Evolutionary conservation across 75 land plant genomes (phyloP).

Genomic region (Pseudotsuga menziesii): DNA sequence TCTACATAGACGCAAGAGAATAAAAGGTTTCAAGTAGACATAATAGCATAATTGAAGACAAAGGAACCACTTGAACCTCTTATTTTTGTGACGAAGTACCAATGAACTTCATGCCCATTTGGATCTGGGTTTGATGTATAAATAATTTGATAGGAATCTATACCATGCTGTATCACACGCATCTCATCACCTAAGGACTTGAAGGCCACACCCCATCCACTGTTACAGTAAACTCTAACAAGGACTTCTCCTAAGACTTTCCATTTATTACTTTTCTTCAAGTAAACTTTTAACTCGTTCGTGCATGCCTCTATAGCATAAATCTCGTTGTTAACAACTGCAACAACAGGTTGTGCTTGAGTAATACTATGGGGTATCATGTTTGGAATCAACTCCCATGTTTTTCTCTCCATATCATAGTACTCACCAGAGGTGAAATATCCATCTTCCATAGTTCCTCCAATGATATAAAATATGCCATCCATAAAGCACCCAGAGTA

Average conservation of each 20-base stretch:
- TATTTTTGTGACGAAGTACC: constrained; percentile 4
- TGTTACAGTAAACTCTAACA: constrained; percentile 31
- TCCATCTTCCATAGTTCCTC: constrained; percentile 32
- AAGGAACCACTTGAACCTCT: constrained; percentile 3
- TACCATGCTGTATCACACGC: constrained; percentile 38
- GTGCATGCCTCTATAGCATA: constrained; percentile 49
- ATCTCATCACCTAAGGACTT: constrained; percentile 54
- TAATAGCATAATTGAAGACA: constrained; percentile 10
- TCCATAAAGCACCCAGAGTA: constrained; percentile 72
- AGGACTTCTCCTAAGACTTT: constrained; percentile 45
- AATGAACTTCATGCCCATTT: background rate
- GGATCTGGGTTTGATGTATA: background rate
- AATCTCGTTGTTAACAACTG: constrained; percentile 63
- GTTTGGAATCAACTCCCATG: constrained; percentile 43
- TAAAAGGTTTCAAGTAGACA: constrained; percentile 3
- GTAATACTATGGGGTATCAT: constrained; percentile 35
- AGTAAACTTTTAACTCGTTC: constrained; percentile 45
- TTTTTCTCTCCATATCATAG: constrained; percentile 29
- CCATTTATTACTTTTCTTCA: constrained; percentile 54
- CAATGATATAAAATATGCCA: constrained; percentile 62
- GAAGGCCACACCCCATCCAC: constrained; percentile 79
- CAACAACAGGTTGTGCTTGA: constrained; percentile 60
- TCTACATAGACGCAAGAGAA: too few relatives aligned
- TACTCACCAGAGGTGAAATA: constrained; percentile 49
- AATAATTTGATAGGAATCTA: background rate